Percentiles rank a stretch among this genome's conserved stretches.
phyloP scores from a whole-genome alignment of 352 stramenopile species.

The Phytophthora melonis region DNA sequence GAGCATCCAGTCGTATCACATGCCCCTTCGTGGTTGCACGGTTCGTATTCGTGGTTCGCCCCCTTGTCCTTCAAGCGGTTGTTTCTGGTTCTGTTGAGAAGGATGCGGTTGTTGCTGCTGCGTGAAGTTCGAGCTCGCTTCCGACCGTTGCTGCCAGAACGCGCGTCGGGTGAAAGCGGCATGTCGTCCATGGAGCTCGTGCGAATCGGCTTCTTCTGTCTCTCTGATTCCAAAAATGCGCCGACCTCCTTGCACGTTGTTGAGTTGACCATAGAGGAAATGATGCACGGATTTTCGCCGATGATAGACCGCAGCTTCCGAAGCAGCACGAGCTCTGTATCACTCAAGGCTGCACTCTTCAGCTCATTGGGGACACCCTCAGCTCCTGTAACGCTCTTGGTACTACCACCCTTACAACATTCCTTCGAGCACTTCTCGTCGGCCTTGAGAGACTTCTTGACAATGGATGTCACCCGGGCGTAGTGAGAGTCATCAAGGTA shows the following conservation, averaged over 20 bases:
- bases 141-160: slow-evolving; percentile 43
- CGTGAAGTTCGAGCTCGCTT: slow-evolving; percentile 51
- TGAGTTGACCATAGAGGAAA: slow-evolving; percentile 66
- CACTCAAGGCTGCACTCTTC: slow-evolving; percentile 19
- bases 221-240: slow-evolving; percentile 57
- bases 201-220: slow-evolving; percentile 31
- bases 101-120: slow-evolving; percentile 70
- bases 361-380: not conserved
- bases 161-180: slow-evolving; percentile 51
- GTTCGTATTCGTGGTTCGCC: slow-evolving; percentile 79
- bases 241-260: slow-evolving; percentile 67
- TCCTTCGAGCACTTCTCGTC: slow-evolving; percentile 45
- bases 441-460: slow-evolving; percentile 51
- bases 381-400: not conserved
- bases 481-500: slow-evolving; percentile 74
- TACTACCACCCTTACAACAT: slow-evolving; percentile 50
- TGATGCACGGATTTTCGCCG: slow-evolving; percentile 75
- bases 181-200: slow-evolving; percentile 42
- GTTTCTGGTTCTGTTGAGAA: slow-evolving; percentile 71
- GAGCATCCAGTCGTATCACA: slow-evolving; percentile 66
- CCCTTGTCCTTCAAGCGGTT: slow-evolving; percentile 70
- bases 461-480: slow-evolving; percentile 45
- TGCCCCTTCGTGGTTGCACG: slow-evolving; percentile 78
- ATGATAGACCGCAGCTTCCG: slow-evolving; percentile 64
- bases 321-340: slow-evolving; percentile 61